Evolutionary conservation across 352 stramenopile species (phyloP).

Genomic region (Pythium volutum): DNA sequence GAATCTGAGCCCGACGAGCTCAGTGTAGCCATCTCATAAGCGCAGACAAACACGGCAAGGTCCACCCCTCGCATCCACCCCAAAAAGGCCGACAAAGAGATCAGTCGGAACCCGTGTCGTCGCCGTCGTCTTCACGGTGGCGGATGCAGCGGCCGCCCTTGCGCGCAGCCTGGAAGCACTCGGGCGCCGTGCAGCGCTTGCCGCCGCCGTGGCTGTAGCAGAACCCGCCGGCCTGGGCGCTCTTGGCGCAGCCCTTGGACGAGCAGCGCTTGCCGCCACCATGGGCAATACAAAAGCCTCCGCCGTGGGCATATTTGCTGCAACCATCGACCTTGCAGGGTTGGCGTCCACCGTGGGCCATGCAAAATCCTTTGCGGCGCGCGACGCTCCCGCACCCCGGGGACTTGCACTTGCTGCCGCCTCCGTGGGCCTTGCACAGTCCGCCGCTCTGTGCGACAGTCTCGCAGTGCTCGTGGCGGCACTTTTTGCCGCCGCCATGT

Average conservation of each 20-base stretch:
- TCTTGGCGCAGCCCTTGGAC: conserved; percentile 53
- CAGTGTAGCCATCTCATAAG: conserved; percentile 12
- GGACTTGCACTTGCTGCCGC: conserved; percentile 77
- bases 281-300: conserved; percentile 74
- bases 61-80: no score
- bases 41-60: no score
- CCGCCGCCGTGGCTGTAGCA: conserved; percentile 80
- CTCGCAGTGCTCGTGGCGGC: conserved; percentile 46
- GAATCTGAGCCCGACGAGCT: background rate
- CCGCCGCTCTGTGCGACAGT: conserved; percentile 79
- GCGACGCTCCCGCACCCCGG: conserved; percentile 55
- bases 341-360: conserved; percentile 66
- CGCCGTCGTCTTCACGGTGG: conserved; percentile 56
- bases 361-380: conserved; percentile 67
- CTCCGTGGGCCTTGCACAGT: conserved; percentile 80
- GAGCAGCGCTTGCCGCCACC: conserved; percentile 71
- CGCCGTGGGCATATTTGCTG: conserved; percentile 70
- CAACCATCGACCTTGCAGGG: conserved; percentile 73
- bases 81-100: background rate
- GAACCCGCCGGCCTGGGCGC: conserved; percentile 67
- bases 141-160: conserved; percentile 80
- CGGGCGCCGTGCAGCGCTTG: conserved; percentile 62
- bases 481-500: conserved; percentile 76
- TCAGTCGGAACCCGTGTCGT: background rate
- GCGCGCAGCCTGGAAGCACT: conserved; percentile 76